A percentile compares a stretch with the other conserved stretches of the same genome.
phyloP scores from a whole-genome alignment of 2,329 filamentous ascomycete species.

The Gaeumannomyces tritici region DNA sequence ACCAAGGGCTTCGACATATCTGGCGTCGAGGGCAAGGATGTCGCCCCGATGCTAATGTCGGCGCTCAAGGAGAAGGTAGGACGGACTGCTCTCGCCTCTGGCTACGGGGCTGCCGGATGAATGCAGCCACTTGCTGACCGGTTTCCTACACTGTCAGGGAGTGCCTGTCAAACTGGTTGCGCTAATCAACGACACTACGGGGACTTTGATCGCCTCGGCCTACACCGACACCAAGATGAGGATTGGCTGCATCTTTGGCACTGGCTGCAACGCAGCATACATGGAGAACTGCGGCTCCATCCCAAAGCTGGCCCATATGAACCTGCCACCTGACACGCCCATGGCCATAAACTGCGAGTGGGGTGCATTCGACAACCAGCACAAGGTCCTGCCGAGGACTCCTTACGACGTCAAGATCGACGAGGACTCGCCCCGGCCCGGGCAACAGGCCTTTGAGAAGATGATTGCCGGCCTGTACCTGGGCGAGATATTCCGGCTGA shows the following conservation, averaged over 20 bases:
- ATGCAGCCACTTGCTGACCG: neutral
- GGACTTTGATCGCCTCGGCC: conserved; percentile 89
- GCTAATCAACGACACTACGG: conserved; percentile 95
- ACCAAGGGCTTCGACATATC: conserved; percentile 95
- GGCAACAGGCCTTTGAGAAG: conserved; percentile 94
- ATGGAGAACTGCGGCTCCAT: conserved; percentile 90
- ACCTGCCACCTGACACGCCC: conserved; percentile 70
- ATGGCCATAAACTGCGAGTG: conserved; percentile 98
- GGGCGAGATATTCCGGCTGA: conserved; percentile 86
- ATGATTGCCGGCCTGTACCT: conserved; percentile 95
- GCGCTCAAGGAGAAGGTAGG: conserved; percentile 61
- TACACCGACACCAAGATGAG: conserved; percentile 93
- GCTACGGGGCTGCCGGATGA: neutral
- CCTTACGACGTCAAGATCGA: conserved; percentile 83
- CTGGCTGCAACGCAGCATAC: conserved; percentile 95
- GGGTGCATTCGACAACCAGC: conserved; percentile 93
- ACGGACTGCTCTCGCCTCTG: neutral
- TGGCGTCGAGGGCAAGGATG: conserved; percentile 82
- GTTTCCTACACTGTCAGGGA: conserved; percentile 36
- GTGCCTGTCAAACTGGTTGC: conserved; percentile 90
- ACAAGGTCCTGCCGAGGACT: conserved; percentile 76
- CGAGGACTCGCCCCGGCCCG: conserved; percentile 81
- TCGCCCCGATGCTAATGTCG: conserved; percentile 78
- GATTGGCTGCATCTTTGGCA: conserved; percentile 97
- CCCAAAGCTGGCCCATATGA: conserved; percentile 87